These are phyloP conservation scores for Persicaria tinctoria DNA, from an alignment of 148 eudicot genomes.

Conservation along the genomic window DNA sequence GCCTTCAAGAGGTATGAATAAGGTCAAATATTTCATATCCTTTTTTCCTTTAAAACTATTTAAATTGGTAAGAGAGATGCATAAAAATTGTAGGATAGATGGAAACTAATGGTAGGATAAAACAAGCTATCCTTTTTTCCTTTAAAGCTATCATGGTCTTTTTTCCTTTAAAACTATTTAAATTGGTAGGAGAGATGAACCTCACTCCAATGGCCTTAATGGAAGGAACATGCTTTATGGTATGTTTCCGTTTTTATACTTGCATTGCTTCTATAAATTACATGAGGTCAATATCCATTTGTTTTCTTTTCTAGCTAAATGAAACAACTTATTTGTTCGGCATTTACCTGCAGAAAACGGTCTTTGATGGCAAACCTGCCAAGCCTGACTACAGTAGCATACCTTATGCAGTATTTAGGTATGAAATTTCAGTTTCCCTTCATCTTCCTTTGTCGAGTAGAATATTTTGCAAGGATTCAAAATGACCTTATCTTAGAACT, in stretches of 20 bases:
- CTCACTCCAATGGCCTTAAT: conserved; percentile 95
- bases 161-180: no score
- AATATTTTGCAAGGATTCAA: neutral
- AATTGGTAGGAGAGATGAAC: conserved; percentile 26
- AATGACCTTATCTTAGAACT: neutral
- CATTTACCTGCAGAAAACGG: conserved; percentile 60
- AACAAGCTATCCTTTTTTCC: no score
- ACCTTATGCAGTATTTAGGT: conserved; percentile 94
- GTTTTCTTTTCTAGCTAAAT: neutral
- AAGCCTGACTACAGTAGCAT: conserved; percentile 65
- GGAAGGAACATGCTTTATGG: conserved; percentile 94
- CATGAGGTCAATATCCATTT: neutral
- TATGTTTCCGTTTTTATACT: conserved; percentile 26
- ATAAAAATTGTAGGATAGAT: no score
- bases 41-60: no score
- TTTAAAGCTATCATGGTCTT: no score
- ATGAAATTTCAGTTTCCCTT: neutral
- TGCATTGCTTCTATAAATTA: neutral
- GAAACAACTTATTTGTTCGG: neutral
- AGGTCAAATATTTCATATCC: no score
- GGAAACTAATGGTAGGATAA: no score
- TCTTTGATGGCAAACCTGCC: conserved; percentile 62
- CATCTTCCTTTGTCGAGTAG: neutral
- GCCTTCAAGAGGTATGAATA: no score
- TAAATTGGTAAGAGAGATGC: no score